Base-by-base conservation (phyloP, 208 protist species). In the Trichomonas vaginalis region DNA sequence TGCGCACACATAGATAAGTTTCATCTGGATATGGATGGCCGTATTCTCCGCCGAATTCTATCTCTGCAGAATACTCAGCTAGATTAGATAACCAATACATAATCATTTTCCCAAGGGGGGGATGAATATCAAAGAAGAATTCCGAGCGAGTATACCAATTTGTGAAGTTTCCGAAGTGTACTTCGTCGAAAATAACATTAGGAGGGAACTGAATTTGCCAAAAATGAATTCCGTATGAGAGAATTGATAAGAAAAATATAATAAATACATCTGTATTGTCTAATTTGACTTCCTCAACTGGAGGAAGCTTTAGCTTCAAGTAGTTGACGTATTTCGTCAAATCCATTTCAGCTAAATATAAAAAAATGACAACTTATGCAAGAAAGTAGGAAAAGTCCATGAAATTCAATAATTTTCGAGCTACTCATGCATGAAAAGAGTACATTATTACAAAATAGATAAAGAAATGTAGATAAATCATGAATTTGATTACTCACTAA, bases 101-200 rank as follows among this genome's bases (percentile, higher is more conserved):
- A 15, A 92, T 92, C 14, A 92, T 35, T 51, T 92, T 92, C 39
- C 86, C 86, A 39, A 92, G 86, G 1, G 86, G 86, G 35, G 86
- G 86, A 47, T 92, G 86, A 56, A 92, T 92, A 51, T 92, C 86
- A 39, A 92, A 92, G n/a, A 92, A 92, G 45, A 92, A 92, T n/a
- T 42, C 14, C 10, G 86, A 92, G 1, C 46, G 40, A 21, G 86
- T 49, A 39, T 92, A 92, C 86, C 86, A 92, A 51, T 92, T 92
- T 8, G 86, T 92, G 37, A 92, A 92, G 45, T 92, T 92, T 35
- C 86, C 86, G 45, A 92, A 92, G 15, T 92, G 86, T 39, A 92
- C 45, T 92, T 92, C 86, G 45, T 92, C 86, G 45, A 92, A 92
- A 48, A 40, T 51, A 23, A 92, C 45, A 51, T 92, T 6, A 10